A percentile compares a stretch with the other conserved stretches of the same genome.
Conservation (phyloP, 371 early-diverging fungal species). For the Haplosporangium sp. region DNA sequence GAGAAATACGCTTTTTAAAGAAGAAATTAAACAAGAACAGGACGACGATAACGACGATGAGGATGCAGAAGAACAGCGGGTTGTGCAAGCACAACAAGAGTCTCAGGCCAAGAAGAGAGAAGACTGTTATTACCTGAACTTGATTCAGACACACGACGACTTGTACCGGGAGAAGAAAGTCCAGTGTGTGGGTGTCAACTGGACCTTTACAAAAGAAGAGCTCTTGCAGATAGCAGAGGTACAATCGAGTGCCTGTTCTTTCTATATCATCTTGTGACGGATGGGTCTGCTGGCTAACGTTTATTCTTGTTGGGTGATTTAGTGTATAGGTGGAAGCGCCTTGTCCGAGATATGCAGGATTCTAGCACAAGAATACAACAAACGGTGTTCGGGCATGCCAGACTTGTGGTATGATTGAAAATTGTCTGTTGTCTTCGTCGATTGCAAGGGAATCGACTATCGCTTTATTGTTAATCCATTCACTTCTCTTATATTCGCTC, state of each 20-base stretch:
- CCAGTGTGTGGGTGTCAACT: constrained; percentile 71
- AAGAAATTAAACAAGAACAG: constrained; percentile 14
- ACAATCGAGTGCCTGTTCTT: constrained; percentile 2
- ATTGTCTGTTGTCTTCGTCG: background rate
- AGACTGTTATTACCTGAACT: constrained; percentile 51
- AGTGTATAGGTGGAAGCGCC: constrained; percentile 70
- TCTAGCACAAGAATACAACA: constrained; percentile 73
- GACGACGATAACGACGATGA: constrained; percentile 6
- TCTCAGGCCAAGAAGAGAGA: constrained; percentile 29
- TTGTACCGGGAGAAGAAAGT: constrained; percentile 60
- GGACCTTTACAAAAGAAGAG: constrained; percentile 65
- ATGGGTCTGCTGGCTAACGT: too few species aligned
- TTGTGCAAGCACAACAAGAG: constrained; percentile 10
- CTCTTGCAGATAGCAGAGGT: constrained; percentile 69
- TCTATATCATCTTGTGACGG: background rate
- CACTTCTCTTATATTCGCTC: background rate
- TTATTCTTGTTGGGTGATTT: too few species aligned
- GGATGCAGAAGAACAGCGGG: constrained; percentile 7
- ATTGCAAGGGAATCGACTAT: too few species aligned
- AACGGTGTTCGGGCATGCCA: constrained; percentile 76
- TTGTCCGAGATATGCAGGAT: constrained; percentile 67
- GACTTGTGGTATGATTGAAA: constrained; percentile 68
- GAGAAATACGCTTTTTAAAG: constrained; percentile 19
- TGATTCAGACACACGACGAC: constrained; percentile 61
- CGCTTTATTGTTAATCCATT: background rate